A percentile compares a stretch with the other conserved stretches of the same genome.
Evolutionary conservation across 1,284 basidiomycete species (phyloP).

Genomic region (Ganoderma multipileum): DNA sequence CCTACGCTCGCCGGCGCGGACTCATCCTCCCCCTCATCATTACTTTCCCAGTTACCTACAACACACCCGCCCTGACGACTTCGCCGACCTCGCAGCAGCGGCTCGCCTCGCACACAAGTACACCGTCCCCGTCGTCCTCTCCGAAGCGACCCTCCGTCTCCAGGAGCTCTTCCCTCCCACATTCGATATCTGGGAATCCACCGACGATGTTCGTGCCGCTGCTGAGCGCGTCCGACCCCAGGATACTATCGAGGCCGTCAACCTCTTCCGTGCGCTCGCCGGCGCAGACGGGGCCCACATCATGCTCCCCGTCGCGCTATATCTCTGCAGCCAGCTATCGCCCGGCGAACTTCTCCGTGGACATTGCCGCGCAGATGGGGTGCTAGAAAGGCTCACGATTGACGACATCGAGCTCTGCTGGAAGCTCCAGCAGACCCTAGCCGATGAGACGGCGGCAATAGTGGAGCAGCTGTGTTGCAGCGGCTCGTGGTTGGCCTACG

Average conservation of each 20-base stretch:
- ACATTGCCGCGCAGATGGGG: not conserved
- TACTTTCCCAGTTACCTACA: not conserved
- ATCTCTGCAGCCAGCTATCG: constrained; percentile 6
- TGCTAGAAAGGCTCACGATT: not conserved
- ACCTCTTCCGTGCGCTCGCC: not conserved
- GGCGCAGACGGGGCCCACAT: not conserved
- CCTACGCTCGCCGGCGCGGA: not conserved
- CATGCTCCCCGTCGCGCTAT: constrained; percentile 8
- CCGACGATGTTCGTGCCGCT: not conserved
- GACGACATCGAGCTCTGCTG: constrained; percentile 12
- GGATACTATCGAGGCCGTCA: constrained; percentile 8
- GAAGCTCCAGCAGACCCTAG: not conserved
- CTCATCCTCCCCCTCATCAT: no score
- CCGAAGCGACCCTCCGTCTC: not conserved
- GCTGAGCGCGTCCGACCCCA: not conserved
- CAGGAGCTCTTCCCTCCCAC: not conserved
- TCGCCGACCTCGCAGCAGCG: constrained; percentile 1
- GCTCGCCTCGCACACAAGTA: constrained; percentile 19
- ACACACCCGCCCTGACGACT: not conserved
- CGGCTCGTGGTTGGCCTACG: not conserved
- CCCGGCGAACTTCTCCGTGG: not conserved
- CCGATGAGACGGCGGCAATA: not conserved
- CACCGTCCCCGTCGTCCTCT: not conserved
- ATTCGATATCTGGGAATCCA: not conserved
- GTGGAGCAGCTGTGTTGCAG: not conserved